phyloP scores from a whole-genome alignment of 345 rosid genomes.

The Physaria fendleri region DNA sequence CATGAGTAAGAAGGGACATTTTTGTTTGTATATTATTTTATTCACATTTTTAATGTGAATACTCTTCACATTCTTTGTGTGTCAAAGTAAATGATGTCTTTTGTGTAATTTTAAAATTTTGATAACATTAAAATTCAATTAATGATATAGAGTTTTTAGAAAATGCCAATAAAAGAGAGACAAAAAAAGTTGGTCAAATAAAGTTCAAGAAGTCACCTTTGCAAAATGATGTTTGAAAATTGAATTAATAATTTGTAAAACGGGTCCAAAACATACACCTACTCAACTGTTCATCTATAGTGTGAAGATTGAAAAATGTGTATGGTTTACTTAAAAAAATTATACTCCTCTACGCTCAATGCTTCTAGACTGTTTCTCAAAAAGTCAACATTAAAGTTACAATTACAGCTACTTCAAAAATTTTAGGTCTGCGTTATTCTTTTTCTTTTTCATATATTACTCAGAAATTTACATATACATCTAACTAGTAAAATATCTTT shows the following conservation, averaged over 20 bases:
- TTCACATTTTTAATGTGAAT: too few species aligned
- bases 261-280: background rate
- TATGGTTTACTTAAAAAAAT: background rate
- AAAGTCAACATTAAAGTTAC: background rate
- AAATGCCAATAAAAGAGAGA: too few species aligned
- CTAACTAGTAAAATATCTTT: background rate
- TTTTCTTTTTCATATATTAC: background rate
- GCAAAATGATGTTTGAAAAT: background rate
- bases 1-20: slow-evolving; percentile 48
- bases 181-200: too few species aligned
- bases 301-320: slow-evolving; percentile 8
- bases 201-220: background rate
- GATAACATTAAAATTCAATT: too few species aligned
- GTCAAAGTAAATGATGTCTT: too few species aligned
- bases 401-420: background rate
- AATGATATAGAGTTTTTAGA: too few species aligned
- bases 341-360: background rate
- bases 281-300: background rate
- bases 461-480: background rate
- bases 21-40: too few species aligned
- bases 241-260: background rate
- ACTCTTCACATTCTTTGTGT: too few species aligned
- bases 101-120: too few species aligned
- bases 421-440: background rate
- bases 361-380: slow-evolving; percentile 10